Evolutionary conservation across 257 asterid genomes (phyloP).

Genomic region (Cordia subcordata): DNA sequence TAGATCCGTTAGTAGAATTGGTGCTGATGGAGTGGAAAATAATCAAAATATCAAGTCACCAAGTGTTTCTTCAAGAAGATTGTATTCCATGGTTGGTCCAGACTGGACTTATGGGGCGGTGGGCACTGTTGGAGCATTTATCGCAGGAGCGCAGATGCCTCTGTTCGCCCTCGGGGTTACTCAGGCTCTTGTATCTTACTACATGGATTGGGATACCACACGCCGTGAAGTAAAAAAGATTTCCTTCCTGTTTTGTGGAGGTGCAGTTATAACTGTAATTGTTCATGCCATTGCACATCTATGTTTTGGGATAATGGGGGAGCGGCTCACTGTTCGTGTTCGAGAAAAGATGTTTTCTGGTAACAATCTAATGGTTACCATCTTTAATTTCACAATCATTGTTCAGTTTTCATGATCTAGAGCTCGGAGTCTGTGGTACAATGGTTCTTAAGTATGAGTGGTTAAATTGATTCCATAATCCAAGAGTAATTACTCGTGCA

Average conservation of each 20-base stretch:
- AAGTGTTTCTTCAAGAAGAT: slow-evolving; percentile 50
- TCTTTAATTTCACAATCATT: neutral
- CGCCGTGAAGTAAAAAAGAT: slow-evolving; percentile 76
- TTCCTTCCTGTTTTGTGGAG: slow-evolving; percentile 74
- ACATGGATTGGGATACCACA: slow-evolving; percentile 98
- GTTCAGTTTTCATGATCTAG: too few relatives aligned
- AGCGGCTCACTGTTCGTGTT: slow-evolving; percentile 84
- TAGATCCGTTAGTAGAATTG: slow-evolving; percentile 59
- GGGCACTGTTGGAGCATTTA: slow-evolving; percentile 75
- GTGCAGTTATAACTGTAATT: slow-evolving; percentile 69
- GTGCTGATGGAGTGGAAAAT: slow-evolving; percentile 60
- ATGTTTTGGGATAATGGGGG: slow-evolving; percentile 94
- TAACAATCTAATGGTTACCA: slow-evolving; percentile 17
- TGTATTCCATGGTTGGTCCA: slow-evolving; percentile 78
- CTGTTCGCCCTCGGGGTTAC: slow-evolving; percentile 94
- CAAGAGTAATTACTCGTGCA: too few relatives aligned
- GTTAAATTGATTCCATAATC: too few relatives aligned
- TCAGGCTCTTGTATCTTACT: slow-evolving; percentile 92
- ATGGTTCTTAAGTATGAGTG: too few relatives aligned
- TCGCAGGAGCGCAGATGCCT: slow-evolving; percentile 96
- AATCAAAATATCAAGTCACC: slow-evolving; percentile 27
- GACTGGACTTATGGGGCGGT: slow-evolving; percentile 81
- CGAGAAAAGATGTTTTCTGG: slow-evolving; percentile 88
- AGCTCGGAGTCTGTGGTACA: neutral
- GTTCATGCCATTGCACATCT: slow-evolving; percentile 75